Base-by-base conservation (phyloP, 1,284 basidiomycete genomes). In the Sanghuangporus sanghuang region DNA sequence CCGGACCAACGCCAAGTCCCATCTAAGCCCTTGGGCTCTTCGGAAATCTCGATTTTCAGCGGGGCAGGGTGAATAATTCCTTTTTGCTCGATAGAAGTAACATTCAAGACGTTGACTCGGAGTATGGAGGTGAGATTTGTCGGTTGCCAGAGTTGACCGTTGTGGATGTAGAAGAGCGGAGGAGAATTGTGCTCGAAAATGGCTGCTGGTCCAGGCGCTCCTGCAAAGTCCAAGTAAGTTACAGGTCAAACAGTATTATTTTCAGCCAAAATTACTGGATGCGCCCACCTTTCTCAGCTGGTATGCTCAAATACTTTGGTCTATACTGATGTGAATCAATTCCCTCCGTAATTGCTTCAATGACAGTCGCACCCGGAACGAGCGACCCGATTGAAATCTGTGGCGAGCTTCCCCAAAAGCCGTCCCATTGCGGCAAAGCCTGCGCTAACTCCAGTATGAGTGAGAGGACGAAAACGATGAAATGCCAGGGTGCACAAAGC, bases 1-100 rank as follows among this genome's bases (percentile, higher is more conserved):
- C 82, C 82, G 66, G 77, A 73, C 83, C 83, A 86, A 56, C 77
- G 71, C 83, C 84, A 87, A 8, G 68, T 69, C 1, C 82, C 81
- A 38, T 73, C 73, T n/a, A 81, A 69, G n/a, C 79, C 77, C 53
- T 72, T 71, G 12, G 65, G 70, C 64, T 77, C 76, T 39, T 73
- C 72, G 16, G 76, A 79, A 35, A 81, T 67, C 14, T 78, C 71
- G 38, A 85, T 68, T 68, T 84, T 80, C 46, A 84, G 72, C 9
- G 81, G 81, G 35, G 79, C 73, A 3, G 67, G 61, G 14, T 77
- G 72, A 16, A 65, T 42, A 11, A 76, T 71, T 14, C 71, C 8
- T 73, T 39, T n/a, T 8, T 46, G n/a, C n/a, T 61, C 49, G 40
- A 65, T 50, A 16, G 59, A 61, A 9, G 83, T 85, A 8, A 78